Conservation (phyloP, 768 basidiomycete species). For the Leccinum imitatum region DNA sequence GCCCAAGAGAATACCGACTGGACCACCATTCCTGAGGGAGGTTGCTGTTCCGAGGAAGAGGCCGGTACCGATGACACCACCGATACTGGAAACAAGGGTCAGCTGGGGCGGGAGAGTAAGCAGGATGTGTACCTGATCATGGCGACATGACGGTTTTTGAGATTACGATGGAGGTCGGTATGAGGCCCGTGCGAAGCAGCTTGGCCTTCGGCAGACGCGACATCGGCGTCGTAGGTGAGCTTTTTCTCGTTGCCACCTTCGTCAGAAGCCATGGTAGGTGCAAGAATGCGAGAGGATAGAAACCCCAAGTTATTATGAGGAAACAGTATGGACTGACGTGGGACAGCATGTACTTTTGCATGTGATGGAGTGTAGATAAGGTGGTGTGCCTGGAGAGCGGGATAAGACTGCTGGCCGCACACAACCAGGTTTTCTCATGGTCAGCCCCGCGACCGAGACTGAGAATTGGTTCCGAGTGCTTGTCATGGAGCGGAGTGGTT, state of each 20-base stretch:
- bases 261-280: conserved; percentile 12
- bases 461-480: not conserved
- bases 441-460: not conserved
- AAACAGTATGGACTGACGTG: not conserved
- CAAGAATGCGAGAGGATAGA: not conserved
- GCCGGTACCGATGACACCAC: conserved; percentile 44
- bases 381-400: not conserved
- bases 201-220: conserved; percentile 14
- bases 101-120: too few species aligned
- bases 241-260: conserved; percentile 5
- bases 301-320: not conserved
- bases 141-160: conserved; percentile 36
- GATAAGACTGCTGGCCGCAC: not conserved
- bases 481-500: not conserved
- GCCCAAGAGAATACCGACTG: conserved; percentile 45
- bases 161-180: conserved; percentile 24
- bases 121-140: conserved; percentile 32
- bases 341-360: not conserved
- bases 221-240: not conserved
- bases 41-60: conserved; percentile 36
- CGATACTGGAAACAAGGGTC: conserved; percentile 20
- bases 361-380: not conserved
- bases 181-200: not conserved
- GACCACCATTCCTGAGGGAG: conserved; percentile 42
- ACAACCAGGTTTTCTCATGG: not conserved